These are phyloP conservation scores for Cordyceps militaris DNA, from an alignment of 2,329 filamentous ascomycete species.

Conservation along the genomic window DNA sequence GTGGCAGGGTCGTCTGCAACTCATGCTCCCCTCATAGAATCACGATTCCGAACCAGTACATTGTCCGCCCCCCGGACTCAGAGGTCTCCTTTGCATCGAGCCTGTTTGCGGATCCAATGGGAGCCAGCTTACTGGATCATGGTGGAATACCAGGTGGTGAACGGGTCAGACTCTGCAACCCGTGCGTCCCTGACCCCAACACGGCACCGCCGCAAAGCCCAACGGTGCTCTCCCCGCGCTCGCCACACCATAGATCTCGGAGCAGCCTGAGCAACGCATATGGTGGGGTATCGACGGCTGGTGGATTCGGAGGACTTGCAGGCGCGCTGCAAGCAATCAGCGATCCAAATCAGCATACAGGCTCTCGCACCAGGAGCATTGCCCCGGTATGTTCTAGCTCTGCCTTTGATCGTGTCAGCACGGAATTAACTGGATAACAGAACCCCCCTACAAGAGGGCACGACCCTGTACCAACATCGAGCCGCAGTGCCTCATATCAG, in stretches of 20 bases:
- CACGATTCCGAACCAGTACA: constrained; percentile 87
- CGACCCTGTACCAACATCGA: constrained; percentile 11
- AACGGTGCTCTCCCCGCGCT: constrained; percentile 28
- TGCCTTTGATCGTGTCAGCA: not conserved
- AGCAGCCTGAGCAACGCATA: constrained; percentile 34
- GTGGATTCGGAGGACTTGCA: constrained; percentile 17
- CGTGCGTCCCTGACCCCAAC: constrained; percentile 56
- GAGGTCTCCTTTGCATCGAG: constrained; percentile 32
- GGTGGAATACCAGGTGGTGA: constrained; percentile 46
- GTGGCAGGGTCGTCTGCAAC: constrained; percentile 84
- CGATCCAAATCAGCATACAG: constrained; percentile 30
- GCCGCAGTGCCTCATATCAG: constrained; percentile 26
- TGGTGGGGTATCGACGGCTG: constrained; percentile 22
- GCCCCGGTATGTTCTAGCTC: constrained; percentile 37
- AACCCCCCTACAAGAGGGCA: not conserved
- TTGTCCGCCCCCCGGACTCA: constrained; percentile 65
- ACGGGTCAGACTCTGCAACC: constrained; percentile 53
- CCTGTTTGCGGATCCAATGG: constrained; percentile 32
- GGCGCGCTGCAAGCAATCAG: constrained; percentile 15
- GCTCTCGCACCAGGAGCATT: constrained; percentile 36
- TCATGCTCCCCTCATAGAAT: constrained; percentile 90
- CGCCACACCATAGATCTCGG: constrained; percentile 38
- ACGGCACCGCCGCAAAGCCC: constrained; percentile 46
- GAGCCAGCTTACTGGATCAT: constrained; percentile 35
- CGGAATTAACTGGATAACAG: not conserved